phyloP scores from a whole-genome alignment of 495 filamentous ascomycete species.

The Echria macrotheca region DNA sequence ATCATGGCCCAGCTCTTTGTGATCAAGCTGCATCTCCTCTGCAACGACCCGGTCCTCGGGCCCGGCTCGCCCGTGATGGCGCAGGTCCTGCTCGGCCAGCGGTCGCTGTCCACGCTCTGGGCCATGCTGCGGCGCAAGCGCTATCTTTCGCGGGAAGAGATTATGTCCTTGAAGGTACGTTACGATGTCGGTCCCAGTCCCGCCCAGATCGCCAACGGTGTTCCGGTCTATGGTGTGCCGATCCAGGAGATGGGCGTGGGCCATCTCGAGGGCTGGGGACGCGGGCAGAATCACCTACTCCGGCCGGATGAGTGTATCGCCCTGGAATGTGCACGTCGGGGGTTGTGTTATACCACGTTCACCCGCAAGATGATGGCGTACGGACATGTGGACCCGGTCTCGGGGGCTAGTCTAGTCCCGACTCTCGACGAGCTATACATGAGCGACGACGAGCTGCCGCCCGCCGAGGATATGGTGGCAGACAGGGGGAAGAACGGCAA shows the following conservation, averaged over 20 bases:
- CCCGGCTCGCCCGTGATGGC: conserved; percentile 36
- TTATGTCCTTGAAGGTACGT: conserved; percentile 40
- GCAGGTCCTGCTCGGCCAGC: conserved; percentile 55
- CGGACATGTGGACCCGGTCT: conserved; percentile 46
- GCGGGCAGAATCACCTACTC: conserved; percentile 34
- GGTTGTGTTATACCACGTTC: conserved; percentile 42
- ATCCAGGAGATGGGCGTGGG: conserved; percentile 41
- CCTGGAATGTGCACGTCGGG: conserved; percentile 42
- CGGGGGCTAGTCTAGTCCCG: conserved; percentile 33
- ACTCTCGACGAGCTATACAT: conserved; percentile 42
- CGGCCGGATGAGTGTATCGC: conserved; percentile 53
- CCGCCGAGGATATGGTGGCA: conserved; percentile 10
- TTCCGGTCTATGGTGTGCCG: conserved; percentile 43
- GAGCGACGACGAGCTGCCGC: conserved; percentile 32
- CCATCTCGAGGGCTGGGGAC: conserved; percentile 50
- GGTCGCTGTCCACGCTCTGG: conserved; percentile 44
- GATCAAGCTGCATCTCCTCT: conserved; percentile 56
- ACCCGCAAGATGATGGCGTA: conserved; percentile 47
- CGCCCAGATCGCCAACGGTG: not conserved
- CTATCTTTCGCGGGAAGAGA: conserved; percentile 34
- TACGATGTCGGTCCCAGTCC: conserved; percentile 27
- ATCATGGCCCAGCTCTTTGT: conserved; percentile 52
- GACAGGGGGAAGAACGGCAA: not conserved
- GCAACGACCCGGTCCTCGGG: conserved; percentile 47
- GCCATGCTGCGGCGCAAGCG: conserved; percentile 40